Percentiles rank a stretch among this genome's conserved stretches.
phyloP scores from a whole-genome alignment of 1,284 basidiomycete genomes.

The Leccinum angustisporum region DNA sequence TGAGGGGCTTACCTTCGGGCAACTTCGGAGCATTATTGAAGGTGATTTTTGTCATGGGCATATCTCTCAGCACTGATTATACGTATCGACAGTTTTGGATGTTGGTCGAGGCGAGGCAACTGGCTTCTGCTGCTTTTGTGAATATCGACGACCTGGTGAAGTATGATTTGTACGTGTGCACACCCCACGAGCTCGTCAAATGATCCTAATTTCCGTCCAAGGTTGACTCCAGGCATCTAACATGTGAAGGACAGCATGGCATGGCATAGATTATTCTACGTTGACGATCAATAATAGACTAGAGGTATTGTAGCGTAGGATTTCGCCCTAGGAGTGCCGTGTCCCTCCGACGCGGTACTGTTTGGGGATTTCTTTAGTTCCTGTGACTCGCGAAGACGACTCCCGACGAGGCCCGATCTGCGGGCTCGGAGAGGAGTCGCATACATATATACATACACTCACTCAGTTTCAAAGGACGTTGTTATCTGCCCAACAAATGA shows the following conservation, averaged over 20 bases:
- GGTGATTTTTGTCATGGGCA: conserved; percentile 41
- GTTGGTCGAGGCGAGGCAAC: conserved; percentile 84
- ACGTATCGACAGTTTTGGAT: conserved; percentile 71
- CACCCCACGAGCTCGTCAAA: neutral
- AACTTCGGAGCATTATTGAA: conserved; percentile 85
- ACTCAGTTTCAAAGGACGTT: neutral
- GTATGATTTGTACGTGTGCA: conserved; percentile 67
- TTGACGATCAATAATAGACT: conserved; percentile 10
- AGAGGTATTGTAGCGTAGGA: conserved; percentile 20
- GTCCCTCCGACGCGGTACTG: conserved; percentile 14
- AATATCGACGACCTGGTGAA: conserved; percentile 78
- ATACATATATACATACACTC: neutral
- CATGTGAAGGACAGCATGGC: conserved; percentile 1
- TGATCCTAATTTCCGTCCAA: conserved; percentile 18
- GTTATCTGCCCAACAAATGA: conserved; percentile 16
- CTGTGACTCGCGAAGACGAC: neutral
- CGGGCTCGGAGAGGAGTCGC: neutral
- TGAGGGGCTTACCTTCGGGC: conserved; percentile 61
- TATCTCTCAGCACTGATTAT: conserved; percentile 4
- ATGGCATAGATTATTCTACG: conserved; percentile 16
- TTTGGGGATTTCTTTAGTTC: neutral
- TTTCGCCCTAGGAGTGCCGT: conserved; percentile 8
- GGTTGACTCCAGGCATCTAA: conserved; percentile 31
- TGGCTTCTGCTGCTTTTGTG: conserved; percentile 75
- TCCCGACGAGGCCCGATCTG: neutral